These are phyloP conservation scores for Geotrichum aggregatum DNA, from an alignment of 1,139 yeast species.

Conservation along the genomic window DNA sequence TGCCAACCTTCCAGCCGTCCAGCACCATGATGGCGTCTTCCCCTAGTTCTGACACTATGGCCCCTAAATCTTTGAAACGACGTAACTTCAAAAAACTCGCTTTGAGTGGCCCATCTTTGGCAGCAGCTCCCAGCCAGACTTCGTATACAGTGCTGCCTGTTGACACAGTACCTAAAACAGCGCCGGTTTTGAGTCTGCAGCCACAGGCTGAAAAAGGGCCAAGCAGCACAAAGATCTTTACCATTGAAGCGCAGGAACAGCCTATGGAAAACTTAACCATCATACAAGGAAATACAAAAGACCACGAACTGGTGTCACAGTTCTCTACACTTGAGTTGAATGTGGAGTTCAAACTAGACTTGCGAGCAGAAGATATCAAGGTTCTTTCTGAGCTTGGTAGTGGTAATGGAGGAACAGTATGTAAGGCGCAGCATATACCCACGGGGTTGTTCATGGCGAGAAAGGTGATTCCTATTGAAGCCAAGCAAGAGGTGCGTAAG, in stretches of 20 bases:
- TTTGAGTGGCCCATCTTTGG: constrained; percentile 37
- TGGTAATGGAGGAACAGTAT: constrained; percentile 92
- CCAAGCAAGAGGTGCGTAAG: constrained; percentile 72
- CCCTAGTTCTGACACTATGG: constrained; percentile 34
- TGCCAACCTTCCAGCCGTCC: constrained; percentile 5
- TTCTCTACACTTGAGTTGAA: constrained; percentile 44
- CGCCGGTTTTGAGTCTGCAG: constrained; percentile 13
- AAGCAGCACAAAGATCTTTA: constrained; percentile 3
- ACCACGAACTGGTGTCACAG: constrained; percentile 30
- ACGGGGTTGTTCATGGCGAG: constrained; percentile 87
- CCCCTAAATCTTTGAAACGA: constrained; percentile 60
- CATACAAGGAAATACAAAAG: neutral
- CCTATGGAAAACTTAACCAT: neutral
- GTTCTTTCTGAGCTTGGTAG: constrained; percentile 76
- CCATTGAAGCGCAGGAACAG: constrained; percentile 16
- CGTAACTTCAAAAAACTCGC: constrained; percentile 71
- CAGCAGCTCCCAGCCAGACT: constrained; percentile 16
- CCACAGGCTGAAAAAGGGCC: constrained; percentile 8
- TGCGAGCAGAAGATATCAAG: constrained; percentile 65
- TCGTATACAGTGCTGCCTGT: constrained; percentile 15
- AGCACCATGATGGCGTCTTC: neutral
- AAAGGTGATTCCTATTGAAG: constrained; percentile 81
- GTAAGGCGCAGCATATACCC: constrained; percentile 83
- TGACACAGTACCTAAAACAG: constrained; percentile 10
- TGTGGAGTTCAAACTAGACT: constrained; percentile 48